A percentile compares a stretch with the other conserved stretches of the same genome.
Evolutionary conservation across 768 basidiomycete species (phyloP).

Genomic region (Lactifluus hygrophoroides): DNA sequence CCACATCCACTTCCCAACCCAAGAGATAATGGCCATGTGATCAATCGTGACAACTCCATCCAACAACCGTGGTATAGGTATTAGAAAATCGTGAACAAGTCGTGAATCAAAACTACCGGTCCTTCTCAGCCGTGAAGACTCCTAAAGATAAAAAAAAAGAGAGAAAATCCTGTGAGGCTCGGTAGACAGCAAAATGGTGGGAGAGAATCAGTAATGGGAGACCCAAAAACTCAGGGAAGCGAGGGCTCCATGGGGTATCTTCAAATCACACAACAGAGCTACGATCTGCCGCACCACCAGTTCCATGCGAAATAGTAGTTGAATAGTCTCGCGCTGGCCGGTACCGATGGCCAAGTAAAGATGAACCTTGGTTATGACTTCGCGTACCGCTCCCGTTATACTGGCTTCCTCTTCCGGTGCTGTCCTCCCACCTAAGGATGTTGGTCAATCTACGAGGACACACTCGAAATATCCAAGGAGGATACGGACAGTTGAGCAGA

Average conservation of each 20-base stretch:
- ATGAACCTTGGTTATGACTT: neutral
- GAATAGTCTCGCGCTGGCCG: neutral
- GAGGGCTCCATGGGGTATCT: neutral
- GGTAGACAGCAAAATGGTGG: no score
- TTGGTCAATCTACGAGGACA: neutral
- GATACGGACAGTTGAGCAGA: neutral
- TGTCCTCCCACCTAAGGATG: neutral
- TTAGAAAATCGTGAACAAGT: no score
- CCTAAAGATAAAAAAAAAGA: no score
- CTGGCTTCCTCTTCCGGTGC: neutral
- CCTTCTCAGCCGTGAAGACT: no score
- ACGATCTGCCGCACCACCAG: neutral
- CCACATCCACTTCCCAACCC: no score
- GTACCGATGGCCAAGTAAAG: conserved; percentile 4
- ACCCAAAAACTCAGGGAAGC: no score
- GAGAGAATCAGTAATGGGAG: no score
- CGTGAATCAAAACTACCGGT: no score
- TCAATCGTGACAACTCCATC: neutral
- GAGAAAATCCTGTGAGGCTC: no score
- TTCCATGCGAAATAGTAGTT: neutral
- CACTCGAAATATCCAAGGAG: neutral
- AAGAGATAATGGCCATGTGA: neutral
- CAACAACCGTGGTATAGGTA: no score
- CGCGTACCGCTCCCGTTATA: neutral
- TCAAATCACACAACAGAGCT: neutral